Evolutionary conservation across 1,139 yeast species (phyloP), one percentile per base, ranked within the genome.

Genomic region (Citeromyces hawaiiensis): DNA sequence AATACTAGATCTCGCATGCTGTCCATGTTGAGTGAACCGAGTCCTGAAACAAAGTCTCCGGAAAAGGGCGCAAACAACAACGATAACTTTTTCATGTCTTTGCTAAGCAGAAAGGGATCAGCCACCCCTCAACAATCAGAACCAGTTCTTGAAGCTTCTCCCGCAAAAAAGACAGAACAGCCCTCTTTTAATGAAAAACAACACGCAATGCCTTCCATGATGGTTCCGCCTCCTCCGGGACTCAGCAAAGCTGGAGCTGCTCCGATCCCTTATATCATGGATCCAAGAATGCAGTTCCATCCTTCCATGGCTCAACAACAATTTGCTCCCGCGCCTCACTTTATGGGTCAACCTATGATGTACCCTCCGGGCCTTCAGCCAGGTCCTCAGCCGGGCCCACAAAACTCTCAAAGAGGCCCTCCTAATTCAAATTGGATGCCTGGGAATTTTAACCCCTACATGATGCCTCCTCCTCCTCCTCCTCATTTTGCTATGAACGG

Each of bases 81-180:
- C 8, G 35, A 36, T 43, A 61, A 67, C 1, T 71, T 71, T 45
- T 71, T 72, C 51, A 59, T 67, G 63, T 67, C 76, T 0, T 56
- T 72, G 38, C 54, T 71, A 51, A 61, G 55, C 37, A 70, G 64
- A 48, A 31, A 27, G 19, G 33, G 19, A 6, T 14, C 33, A 18
- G 8, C 29, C 29, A 19, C 41, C 37, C 11, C 36, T 15, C 16
- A 29, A 10, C 10, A 27, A 14, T 25, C 25, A 23, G 27, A 30
- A 23, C 4, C 16, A 10, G 25, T 2, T 39, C 42, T n/a, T n/a
- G n/a, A 14, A 36, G 21, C 23, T 40, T 30, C 36, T 35, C 33
- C 40, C 25, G 29, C 30, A 25, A 36, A 29, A 16, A 21, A 35
- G 5, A 37, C 18, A 3, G 36, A 34, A 38, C 32, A 34, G 15